Evolutionary conservation across 768 basidiomycete species (phyloP).

Genomic region (Baorangia bicolor): DNA sequence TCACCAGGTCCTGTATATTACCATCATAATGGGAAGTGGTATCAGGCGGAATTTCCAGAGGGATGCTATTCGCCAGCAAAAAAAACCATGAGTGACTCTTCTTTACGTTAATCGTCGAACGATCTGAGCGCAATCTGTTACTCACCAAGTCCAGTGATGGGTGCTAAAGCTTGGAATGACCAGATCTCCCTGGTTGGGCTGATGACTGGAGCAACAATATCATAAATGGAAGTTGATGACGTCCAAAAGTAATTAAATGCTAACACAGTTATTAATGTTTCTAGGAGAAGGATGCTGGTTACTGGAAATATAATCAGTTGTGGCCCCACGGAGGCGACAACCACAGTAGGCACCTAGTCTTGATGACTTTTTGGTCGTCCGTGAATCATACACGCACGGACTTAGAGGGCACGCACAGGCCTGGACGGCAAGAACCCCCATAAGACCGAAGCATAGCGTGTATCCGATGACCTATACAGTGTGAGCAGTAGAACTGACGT

Average conservation of each 20-base stretch:
- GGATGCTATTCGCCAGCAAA: constrained; percentile 22
- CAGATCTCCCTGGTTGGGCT: no score
- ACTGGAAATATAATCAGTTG: constrained; percentile 7
- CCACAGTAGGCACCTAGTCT: constrained; percentile 9
- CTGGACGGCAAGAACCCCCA: constrained; percentile 18
- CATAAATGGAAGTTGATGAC: background rate
- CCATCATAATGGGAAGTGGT: constrained; percentile 15
- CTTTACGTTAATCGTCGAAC: background rate
- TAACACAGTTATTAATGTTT: constrained; percentile 12
- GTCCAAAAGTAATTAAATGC: constrained; percentile 15
- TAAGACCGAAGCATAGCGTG: constrained; percentile 10
- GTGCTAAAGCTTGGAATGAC: background rate
- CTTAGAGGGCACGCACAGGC: constrained; percentile 3
- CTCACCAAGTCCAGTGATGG: constrained; percentile 21
- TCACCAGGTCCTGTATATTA: background rate
- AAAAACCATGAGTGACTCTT: constrained; percentile 24
- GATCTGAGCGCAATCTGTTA: background rate
- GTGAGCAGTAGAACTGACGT: background rate
- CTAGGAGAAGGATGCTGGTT: constrained; percentile 11
- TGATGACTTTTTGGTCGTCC: constrained; percentile 12
- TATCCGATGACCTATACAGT: constrained; percentile 11
- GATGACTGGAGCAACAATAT: no score
- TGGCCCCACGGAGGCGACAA: background rate
- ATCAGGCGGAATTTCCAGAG: constrained; percentile 2
- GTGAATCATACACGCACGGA: background rate